Base-by-base conservation (phyloP, 2,329 filamentous ascomycete species). In the Neoarthrinium moseri region DNA sequence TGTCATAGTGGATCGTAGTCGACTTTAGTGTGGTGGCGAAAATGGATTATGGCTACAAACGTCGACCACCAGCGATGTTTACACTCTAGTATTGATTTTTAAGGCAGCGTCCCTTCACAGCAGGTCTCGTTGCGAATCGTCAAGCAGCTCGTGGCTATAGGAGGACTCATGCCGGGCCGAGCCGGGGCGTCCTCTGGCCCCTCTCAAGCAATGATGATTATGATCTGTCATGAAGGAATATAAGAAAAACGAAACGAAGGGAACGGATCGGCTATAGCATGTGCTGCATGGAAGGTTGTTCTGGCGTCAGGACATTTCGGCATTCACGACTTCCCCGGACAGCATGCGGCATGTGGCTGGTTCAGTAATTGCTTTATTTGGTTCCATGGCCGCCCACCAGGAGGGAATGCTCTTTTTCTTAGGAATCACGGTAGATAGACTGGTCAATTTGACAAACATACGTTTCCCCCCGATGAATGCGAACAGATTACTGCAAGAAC, bases 1-100 rank as follows among this genome's bases (percentile, higher is more conserved):
- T 99, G 55, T 96, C 91, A 50, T 96, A 78, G 64, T 8, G n/a
- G 21, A 12, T n/a, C 11, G 12, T 12, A 17, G n/a, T 12, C 12
- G 12, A 26, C 4, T 12, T 26, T n/a, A 22, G 13, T 12, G 26
- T 11, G 11, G 21, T 4, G 21, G 33, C 33, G 22, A 35, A 35
- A 35, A 18, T 17, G 20, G 6, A 13, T 20, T 15, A 35, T 20
- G 15, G 17, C 20, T 18, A 35, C 33, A 20, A 18, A 35, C 22
- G 6, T 20, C 4, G 17, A 20, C 20, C 20, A 20, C 35, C 21
- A 38, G 21, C 35, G 26, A 38, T 7, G 15, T 15, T 13, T 13
- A 12, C 29, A 32, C 15, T 32, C 22, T 20, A 8, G 33, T 35
- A 20, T 35, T 20, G 15, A 6, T 35, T 17, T 17, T 20, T n/a